These are phyloP conservation scores for Sedum album DNA, from an alignment of 164 flowering plant genomes.

Conservation along the genomic window DNA sequence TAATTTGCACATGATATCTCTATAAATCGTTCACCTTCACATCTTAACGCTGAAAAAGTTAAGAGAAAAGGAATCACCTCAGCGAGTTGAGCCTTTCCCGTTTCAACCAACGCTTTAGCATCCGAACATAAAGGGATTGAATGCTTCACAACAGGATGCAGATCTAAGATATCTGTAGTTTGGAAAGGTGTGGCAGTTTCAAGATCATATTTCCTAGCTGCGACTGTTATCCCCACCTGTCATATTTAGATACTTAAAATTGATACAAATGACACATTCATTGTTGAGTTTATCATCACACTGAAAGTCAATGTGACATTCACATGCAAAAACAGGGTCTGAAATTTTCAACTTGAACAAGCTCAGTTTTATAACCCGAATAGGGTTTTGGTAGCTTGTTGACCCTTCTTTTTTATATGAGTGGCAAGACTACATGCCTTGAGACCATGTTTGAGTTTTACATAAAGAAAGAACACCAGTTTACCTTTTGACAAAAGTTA, in stretches of 20 bases:
- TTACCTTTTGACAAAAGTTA: constrained; percentile 91
- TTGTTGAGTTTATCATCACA: neutral
- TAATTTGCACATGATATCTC: neutral
- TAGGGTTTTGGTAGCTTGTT: no score
- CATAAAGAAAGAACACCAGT: neutral
- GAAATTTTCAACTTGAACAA: no score
- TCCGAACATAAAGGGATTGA: constrained; percentile 88
- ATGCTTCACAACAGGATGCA: constrained; percentile 92
- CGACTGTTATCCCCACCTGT: constrained; percentile 76
- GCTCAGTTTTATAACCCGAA: no score
- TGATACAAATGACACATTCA: neutral
- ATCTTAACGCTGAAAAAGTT: neutral
- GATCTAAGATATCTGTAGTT: constrained; percentile 63
- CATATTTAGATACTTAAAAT: neutral
- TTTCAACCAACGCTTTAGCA: constrained; percentile 90
- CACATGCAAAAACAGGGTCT: neutral
- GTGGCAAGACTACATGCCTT: neutral
- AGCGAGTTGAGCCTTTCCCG: constrained; percentile 80
- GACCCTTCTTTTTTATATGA: no score
- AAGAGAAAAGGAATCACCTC: constrained; percentile 47
- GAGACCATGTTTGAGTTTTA: neutral
- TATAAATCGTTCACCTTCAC: neutral
- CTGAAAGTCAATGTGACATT: neutral
- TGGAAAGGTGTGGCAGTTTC: constrained; percentile 60
- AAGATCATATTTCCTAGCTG: constrained; percentile 80